A percentile compares a stretch with the other conserved stretches of the same genome.
Evolutionary conservation across 805 yeast species (phyloP).

Genomic region (Candida chilensis): DNA sequence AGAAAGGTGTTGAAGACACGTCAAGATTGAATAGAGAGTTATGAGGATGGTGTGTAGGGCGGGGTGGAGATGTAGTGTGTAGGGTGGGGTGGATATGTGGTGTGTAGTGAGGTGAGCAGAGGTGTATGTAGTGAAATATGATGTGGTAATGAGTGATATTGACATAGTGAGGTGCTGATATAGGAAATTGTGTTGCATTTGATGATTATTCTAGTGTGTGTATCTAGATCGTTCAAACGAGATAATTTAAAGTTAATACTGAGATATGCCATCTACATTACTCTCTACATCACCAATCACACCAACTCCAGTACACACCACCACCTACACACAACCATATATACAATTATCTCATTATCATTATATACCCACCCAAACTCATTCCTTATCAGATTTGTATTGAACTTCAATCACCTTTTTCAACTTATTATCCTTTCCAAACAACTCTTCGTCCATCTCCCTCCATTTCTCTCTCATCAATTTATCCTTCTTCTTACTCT

Average conservation of each 20-base stretch:
- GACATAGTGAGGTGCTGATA: not conserved
- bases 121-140: not conserved
- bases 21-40: conserved; percentile 57
- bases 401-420: conserved; percentile 48
- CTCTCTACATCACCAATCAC: conserved; percentile 1
- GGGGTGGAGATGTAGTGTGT: too few relatives aligned
- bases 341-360: conserved; percentile 2
- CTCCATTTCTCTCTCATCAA: conserved; percentile 48
- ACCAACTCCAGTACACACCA: conserved; percentile 3
- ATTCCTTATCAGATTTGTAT: conserved; percentile 13
- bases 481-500: conserved; percentile 48
- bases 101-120: too few relatives aligned
- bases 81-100: too few relatives aligned
- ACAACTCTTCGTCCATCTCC: conserved; percentile 64
- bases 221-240: conserved; percentile 1
- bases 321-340: not conserved
- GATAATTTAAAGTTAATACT: not conserved
- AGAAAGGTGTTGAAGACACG: conserved; percentile 87
- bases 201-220: too few relatives aligned
- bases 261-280: not conserved
- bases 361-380: conserved; percentile 28
- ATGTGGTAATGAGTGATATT: not conserved
- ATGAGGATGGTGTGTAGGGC: not conserved
- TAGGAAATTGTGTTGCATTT: not conserved
- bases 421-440: conserved; percentile 66